phyloP scores from a whole-genome alignment of 2,329 filamentous ascomycete species.

The Endothia cerciana region DNA sequence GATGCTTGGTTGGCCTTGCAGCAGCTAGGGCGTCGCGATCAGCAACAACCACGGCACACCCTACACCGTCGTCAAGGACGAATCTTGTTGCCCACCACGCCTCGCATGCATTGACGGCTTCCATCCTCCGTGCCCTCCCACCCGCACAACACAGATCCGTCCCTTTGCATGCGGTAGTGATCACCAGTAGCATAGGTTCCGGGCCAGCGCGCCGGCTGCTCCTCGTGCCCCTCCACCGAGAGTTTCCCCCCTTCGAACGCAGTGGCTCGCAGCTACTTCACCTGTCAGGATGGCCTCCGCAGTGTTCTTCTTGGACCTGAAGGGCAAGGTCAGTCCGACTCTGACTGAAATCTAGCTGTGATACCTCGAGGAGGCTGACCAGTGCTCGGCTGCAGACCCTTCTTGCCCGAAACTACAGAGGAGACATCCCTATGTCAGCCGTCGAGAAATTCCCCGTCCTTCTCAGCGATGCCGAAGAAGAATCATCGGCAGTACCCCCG shows the following conservation, averaged over 20 bases:
- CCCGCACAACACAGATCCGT: neutral
- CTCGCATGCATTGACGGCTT: neutral
- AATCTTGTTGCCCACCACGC: neutral
- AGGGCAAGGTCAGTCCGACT: conserved; percentile 82
- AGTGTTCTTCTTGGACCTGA: conserved; percentile 97
- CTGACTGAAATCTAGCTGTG: neutral
- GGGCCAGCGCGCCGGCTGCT: conserved; percentile 33
- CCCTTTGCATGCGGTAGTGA: conserved; percentile 23
- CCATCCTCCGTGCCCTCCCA: neutral
- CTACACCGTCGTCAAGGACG: neutral
- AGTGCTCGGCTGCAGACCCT: conserved; percentile 71
- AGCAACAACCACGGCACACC: conserved; percentile 12
- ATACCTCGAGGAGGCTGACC: conserved; percentile 23
- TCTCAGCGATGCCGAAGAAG: conserved; percentile 97
- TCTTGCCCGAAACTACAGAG: conserved; percentile 95
- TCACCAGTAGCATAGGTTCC: conserved; percentile 16
- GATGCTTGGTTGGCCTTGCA: conserved; percentile 25
- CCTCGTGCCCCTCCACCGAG: conserved; percentile 32
- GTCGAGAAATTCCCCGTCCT: conserved; percentile 97
- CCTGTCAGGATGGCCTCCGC: conserved; percentile 83
- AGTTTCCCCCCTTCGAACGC: conserved; percentile 27
- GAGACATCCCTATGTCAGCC: conserved; percentile 98
- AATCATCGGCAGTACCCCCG: conserved; percentile 93
- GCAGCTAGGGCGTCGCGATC: conserved; percentile 9
- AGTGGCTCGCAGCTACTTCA: conserved; percentile 28